Evolutionary conservation across 202 grass and related monocot genomes (phyloP), one percentile per base, ranked within the genome.

Genomic region (Schoenoplectus triqueter): DNA sequence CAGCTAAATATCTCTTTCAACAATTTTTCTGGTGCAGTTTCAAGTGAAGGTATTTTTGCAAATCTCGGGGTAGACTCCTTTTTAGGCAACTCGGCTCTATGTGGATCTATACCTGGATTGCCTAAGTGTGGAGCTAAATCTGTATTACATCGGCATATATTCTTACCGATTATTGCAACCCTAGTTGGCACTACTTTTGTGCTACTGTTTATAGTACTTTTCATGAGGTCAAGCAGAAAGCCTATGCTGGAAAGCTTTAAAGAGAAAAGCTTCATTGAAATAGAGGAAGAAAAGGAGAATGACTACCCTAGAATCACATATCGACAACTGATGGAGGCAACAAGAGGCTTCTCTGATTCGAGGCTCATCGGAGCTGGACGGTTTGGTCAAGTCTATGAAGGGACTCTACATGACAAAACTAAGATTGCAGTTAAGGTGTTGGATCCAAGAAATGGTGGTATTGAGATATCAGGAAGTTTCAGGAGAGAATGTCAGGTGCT

Each of bases 401-500:
- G 93, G 2, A 84, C 84, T 67, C 82, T 91, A 48, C 74, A 40
- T 6, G 84, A 64, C 39, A 87, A 87, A 57, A 87, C 51, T 6
- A 66, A 10, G 70, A 66, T 92, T 56, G 90, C 89, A 0, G 90
- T 95, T 47, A 95, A 95, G 86, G 95, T 97, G n/a, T 90, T 97
- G 57, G 95, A 94, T 84, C 82, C 92, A 10, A 92, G 80, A 83
- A 77, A 83, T 31, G 88, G 90, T 69, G 68, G 76, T 59, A 66
- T 77, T 44, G 92, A 92, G 87, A 87, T 97, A 5, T 79, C 87
- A 7, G 78, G 90, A 8, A 94, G 95, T 85, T 97, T 97, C 86
- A 91, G 91, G 88, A 74, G 95, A 64, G 95, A 94, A 84, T 97
- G 95, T 80, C 86, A 97, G 40, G 92, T 97, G 52, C 92, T 97